Evolutionary conservation across 2,329 filamentous ascomycete genomes (phyloP), one percentile per base, ranked within the genome.

Genomic region (Alternaria viburni): DNA sequence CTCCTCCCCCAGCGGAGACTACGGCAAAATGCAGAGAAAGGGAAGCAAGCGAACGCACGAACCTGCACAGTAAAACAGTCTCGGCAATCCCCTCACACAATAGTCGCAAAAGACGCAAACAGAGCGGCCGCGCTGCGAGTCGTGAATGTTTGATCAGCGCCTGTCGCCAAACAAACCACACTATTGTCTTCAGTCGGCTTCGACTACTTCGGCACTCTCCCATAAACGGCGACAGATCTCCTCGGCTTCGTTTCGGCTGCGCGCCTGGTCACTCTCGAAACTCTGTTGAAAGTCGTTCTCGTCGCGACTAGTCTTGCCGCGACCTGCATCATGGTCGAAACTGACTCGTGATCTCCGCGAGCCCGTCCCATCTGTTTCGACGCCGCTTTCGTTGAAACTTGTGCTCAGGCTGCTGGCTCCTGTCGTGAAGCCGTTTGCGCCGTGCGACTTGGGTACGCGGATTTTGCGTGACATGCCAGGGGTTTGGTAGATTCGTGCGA

Each of bases 401-500:
- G 70, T 71, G 67, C 74, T 76, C 65, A 77, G 57, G 61, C 73
- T 77, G 67, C 62, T 73, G 52, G 66, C 66, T 36, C 73, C 71
- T 71, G 72, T 71, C n/a, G 64, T 63, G 50, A 61, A 65, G 11
- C 73, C 77, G 57, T 75, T 79, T 17, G 70, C 64, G 30, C 66
- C 69, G 26, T 61, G 59, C 36, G 73, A 65, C 46, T 61, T 70
- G 12, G 69, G 62, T 47, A 67, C 70, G 15, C 68, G 66, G 28
- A 65, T 62, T 64, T 74, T 78, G 45, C 74, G 70, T n/a, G 73
- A 67, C 43, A 74, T 70, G 21, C 85, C 86, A 0, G 87, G 85
- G 1, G 88, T 80, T 54, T 85, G 82, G 28, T 84, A 77, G 11
- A 90, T 76, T 25, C 88, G 83, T 25, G 79, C 77, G 17, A 93